Conservation (phyloP, 1,139 yeast species). For the Yamadazyma diddensiae region DNA sequence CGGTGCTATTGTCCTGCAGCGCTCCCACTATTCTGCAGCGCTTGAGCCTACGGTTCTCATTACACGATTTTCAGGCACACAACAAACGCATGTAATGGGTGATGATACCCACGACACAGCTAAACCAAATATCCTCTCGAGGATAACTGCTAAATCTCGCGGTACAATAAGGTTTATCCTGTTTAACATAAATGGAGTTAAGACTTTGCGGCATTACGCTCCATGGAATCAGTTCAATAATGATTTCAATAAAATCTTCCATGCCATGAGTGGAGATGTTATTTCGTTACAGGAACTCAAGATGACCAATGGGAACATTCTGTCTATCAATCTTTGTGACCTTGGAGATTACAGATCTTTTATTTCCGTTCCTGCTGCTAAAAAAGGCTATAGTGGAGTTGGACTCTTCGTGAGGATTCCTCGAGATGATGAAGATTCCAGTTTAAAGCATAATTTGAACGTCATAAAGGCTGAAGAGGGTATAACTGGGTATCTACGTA, state of each 20-base stretch:
- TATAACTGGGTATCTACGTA: constrained; percentile 62
- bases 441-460: constrained; percentile 35
- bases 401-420: constrained; percentile 73
- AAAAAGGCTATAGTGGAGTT: constrained; percentile 90
- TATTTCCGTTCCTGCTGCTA: constrained; percentile 61
- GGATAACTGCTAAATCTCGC: constrained; percentile 7
- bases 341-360: constrained; percentile 60
- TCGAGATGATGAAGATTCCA: constrained; percentile 30
- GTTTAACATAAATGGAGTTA: constrained; percentile 83
- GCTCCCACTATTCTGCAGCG: no score
- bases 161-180: constrained; percentile 49
- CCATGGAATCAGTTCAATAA: constrained; percentile 68
- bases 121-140: background rate
- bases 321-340: constrained; percentile 47
- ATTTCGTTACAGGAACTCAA: constrained; percentile 85
- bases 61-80: no score
- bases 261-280: constrained; percentile 64
- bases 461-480: constrained; percentile 88
- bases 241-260: constrained; percentile 50
- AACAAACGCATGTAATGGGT: no score
- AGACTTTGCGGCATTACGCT: constrained; percentile 73
- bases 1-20: no score
- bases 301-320: constrained; percentile 49
- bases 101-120: no score
- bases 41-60: no score